Base-by-base conservation (phyloP, 768 basidiomycete species). In the Tricholoma sp. region DNA sequence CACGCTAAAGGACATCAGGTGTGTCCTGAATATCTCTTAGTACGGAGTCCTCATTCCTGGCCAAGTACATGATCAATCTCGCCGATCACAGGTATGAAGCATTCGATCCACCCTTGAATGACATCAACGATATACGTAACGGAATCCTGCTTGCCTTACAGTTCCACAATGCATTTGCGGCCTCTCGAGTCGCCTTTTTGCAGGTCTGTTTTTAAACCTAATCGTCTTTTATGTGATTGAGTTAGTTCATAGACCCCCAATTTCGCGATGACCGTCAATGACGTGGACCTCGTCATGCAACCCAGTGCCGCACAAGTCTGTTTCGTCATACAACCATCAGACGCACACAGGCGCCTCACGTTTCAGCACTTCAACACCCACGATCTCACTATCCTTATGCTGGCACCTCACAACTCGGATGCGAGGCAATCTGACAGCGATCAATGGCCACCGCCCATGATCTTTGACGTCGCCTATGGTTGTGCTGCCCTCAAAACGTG, bases 41-140 rank as follows among this genome's bases (percentile, higher is more conserved):
- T 37, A 9, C 12, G 1, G 52, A 53, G 22, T 27, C 9, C 52
- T 53, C 35, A 53, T 37, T 37, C 31, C 32, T 35, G 32, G 32
- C 34, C 34, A 34, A 62, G 61, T 64, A 64, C 56, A 59, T 64
- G 21, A 58, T 34, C 22, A 56, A 56, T 58, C 60, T 64, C 27
- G 56, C 56, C 53, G 16, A 56, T 35, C 58, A 64, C 50, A 61
- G 61, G 53, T 27, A 58, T 52, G 58, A 61, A 62, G 58, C 51
- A 43, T 34, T 64, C 31, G 58, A 64, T 39, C 63, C 63, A 57
- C 63, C 61, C 58, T 60, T 62, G 49, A 31, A 59, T 11, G 50
- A 41, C 57, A 64, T 64, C 56, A 62, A 64, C 29, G 61, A 64
- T 60, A 53, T 49, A 39, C 59, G 61, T 52, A 64, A 64, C 43